Conservation (phyloP, 305 asterid genomes). For the Plantago coronopus region DNA sequence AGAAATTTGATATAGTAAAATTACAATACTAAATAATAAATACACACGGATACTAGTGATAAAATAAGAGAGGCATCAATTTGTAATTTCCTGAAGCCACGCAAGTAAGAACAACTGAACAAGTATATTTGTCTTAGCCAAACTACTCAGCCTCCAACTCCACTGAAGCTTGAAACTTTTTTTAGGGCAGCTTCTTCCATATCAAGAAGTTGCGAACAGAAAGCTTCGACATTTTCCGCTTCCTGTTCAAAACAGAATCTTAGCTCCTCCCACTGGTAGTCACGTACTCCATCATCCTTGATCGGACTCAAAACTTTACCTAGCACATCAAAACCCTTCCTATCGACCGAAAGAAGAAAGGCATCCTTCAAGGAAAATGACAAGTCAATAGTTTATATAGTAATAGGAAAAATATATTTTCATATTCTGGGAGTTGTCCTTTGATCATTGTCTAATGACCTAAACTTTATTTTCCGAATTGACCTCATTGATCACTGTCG, state of each 20-base stretch:
- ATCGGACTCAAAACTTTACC: conserved; percentile 58
- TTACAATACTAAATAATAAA: too few relatives aligned
- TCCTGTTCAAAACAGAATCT: conserved; percentile 56
- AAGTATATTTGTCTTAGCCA: background rate
- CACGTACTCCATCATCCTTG: conserved; percentile 52
- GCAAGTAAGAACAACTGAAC: too few relatives aligned
- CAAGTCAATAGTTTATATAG: conserved; percentile 25
- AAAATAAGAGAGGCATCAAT: too few relatives aligned
- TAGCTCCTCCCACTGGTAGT: conserved; percentile 79
- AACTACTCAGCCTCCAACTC: conserved; percentile 24
- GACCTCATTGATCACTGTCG: too few relatives aligned
- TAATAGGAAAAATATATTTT: too few relatives aligned
- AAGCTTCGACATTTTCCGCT: conserved; percentile 50
- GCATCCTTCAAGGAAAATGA: conserved; percentile 66
- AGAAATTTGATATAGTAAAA: too few relatives aligned
- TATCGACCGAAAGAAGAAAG: conserved; percentile 58
- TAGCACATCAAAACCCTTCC: conserved; percentile 80
- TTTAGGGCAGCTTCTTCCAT: conserved; percentile 87
- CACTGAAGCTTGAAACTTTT: conserved; percentile 48
- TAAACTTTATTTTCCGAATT: too few relatives aligned
- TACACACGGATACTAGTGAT: too few relatives aligned
- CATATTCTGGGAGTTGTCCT: too few relatives aligned
- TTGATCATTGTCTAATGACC: too few relatives aligned
- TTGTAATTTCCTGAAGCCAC: too few relatives aligned
- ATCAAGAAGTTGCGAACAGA: conserved; percentile 59